A percentile compares a stretch with the other conserved stretches of the same genome.
These are phyloP conservation scores for Neurospora sp. DNA, from an alignment of 495 filamentous ascomycete genomes.

Conservation along the genomic window DNA sequence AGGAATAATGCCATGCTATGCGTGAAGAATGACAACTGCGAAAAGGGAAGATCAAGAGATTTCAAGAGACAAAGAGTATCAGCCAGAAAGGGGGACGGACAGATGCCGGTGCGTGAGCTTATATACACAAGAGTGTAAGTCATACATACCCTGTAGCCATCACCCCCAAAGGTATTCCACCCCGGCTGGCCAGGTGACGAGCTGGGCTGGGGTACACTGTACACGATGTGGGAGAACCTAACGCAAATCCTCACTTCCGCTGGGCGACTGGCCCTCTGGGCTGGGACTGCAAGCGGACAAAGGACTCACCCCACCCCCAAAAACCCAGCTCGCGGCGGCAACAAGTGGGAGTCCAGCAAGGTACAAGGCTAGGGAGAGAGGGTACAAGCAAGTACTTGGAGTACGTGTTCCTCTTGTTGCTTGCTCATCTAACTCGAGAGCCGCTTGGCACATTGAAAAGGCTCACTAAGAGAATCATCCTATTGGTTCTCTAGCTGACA, in stretches of 20 bases:
- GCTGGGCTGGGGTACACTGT: background rate
- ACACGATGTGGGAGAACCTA: background rate
- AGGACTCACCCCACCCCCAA: background rate
- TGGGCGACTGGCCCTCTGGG: background rate
- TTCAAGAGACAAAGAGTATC: background rate
- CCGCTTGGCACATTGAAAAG: conserved; percentile 12
- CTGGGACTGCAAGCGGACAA: background rate
- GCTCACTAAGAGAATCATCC: conserved; percentile 16
- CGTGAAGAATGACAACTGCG: background rate
- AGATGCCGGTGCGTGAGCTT: background rate
- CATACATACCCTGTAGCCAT: background rate
- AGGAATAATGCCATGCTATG: background rate
- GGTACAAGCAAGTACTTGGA: background rate
- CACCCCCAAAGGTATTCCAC: background rate
- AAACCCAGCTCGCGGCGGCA: background rate
- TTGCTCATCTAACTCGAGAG: background rate
- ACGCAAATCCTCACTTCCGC: background rate
- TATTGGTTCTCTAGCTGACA: conserved; percentile 16
- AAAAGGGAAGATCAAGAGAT: background rate
- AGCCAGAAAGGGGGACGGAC: background rate
- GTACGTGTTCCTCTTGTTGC: background rate
- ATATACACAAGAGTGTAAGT: background rate
- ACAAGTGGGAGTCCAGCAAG: background rate
- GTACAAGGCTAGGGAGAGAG: background rate
- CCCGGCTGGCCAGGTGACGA: background rate